Base-by-base conservation (phyloP, 768 basidiomycete genomes). In the Scleroderma citrinum region DNA sequence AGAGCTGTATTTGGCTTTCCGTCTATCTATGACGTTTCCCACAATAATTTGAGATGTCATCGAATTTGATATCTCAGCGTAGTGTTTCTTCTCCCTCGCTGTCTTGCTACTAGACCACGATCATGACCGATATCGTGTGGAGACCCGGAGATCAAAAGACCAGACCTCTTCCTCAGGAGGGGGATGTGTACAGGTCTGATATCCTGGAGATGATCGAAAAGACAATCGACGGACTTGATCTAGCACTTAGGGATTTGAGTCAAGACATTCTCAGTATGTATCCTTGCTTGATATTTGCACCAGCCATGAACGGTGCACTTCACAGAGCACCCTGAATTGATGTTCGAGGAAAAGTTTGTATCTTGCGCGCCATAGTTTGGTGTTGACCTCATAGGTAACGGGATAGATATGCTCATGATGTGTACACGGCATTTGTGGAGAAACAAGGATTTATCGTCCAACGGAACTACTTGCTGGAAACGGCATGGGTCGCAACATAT, bases 401-500 rank as follows among this genome's bases (percentile, higher is more conserved):
- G 29, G n/a, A 14, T 45, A 88, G 85, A 44, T 72, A 82, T 65
- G 82, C 88, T 0, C 87, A 91, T 54, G 83, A 89, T 56, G 73
- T 71, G 3, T 74, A 87, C 21, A 85, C 87, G 0, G 60, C 67
- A 0, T 89, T 87, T 61, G 79, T 91, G 76, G 71, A 67, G 37
- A 72, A 73, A 40, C 79, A 82, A 29, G 86, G 83, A 0, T 91
- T 85, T 60, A 64, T 74, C 16, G 83, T 89, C 13, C 76, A 74
- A 32, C 72, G 68, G 44, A 76, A 86, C 40, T 76, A 81, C 56
- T 73, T 76, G 45, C 69, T 91, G 20, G 73, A 78, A 14, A 91
- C 88, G 0, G 88, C 86, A 4, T 90, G 88, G 88, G 68, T 73
- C 20, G 89, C 89, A 0, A 76, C 74, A 2, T 90, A 79, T 56